These are phyloP conservation scores for Coniochaeta hoffmannii DNA, from an alignment of 2,329 filamentous ascomycete species.

Conservation along the genomic window DNA sequence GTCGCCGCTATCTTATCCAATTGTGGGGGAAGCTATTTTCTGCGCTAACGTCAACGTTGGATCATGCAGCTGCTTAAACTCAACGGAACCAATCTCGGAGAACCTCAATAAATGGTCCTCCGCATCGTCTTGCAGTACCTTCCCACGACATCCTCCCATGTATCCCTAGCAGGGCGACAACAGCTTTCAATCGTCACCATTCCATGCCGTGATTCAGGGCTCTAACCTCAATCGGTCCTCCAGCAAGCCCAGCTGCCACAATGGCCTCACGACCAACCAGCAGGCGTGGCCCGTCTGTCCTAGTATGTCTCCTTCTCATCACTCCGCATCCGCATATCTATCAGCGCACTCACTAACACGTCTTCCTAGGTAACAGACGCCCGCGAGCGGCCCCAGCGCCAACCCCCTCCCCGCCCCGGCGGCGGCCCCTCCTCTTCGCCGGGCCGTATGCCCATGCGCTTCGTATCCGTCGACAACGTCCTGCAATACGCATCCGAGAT, in stretches of 20 bases:
- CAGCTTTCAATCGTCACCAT: neutral
- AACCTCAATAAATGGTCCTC: too few species aligned
- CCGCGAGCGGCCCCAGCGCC: conserved; percentile 37
- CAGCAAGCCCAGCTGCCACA: neutral
- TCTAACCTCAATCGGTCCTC: neutral
- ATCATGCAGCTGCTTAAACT: neutral
- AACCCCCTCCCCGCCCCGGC: conserved; percentile 18
- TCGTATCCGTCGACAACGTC: conserved; percentile 89
- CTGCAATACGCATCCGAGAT: conserved; percentile 92
- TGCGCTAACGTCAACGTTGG: neutral
- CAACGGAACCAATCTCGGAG: neutral
- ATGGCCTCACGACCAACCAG: conserved; percentile 31
- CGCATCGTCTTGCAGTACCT: too few species aligned
- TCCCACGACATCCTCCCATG: neutral
- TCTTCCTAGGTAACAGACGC: conserved; percentile 48
- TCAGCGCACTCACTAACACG: neutral
- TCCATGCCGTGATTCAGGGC: neutral
- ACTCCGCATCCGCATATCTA: neutral
- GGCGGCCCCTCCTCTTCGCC: conserved; percentile 16
- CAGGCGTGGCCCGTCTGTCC: conserved; percentile 51
- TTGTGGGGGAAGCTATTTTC: neutral
- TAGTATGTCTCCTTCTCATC: conserved; percentile 33
- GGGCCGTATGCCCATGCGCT: conserved; percentile 48
- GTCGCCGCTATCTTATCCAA: conserved; percentile 8
- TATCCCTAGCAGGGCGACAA: neutral